Base-by-base conservation (phyloP, 495 filamentous ascomycete genomes). In the Venustampulla echinocandica region DNA sequence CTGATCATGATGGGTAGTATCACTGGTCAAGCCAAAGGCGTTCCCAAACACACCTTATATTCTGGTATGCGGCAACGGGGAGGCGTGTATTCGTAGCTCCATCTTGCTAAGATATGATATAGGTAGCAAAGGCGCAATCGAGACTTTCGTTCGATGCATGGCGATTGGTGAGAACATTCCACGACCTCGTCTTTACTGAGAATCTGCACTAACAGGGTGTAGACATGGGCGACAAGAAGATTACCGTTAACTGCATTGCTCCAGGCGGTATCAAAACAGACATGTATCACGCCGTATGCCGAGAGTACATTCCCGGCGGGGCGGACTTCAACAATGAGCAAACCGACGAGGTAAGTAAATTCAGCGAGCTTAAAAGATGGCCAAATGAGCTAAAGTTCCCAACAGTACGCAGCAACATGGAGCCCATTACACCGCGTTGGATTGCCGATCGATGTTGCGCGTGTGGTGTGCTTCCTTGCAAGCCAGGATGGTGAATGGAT, bases 201-300 rank as follows among this genome's bases (percentile, higher is more conserved):
- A 4, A 4, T 15, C 15, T 7, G 11, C 14, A 3, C 44, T 37
- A 38, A 46, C 84, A 87, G 56, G 76, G 82, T 4, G 69, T 19
- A 13, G 85, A 90, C 60, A 84, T 81, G 55, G 85, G 84, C 21
- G 73, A 74, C 59, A 77, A 77, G 64, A 74, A 77, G 38, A 85
- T 86, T 64, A 90, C 85, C 0, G 84, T 88, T 49, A 90, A 90
- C 50, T 47, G 38, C 28, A 75, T 89, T 35, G 84, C 85, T 0
- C 85, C 85, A 0, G 85, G 82, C n/a, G 85, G 84, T 10, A 78
- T 87, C 64, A 85, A 85, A 74, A 81, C 73, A 33, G 85, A 90
- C 57, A 90, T 89, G 85, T 86, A 77, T 62, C 64, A 75, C 28
- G 68, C 76, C 51, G 80, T 81, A 56, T 71, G 75, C 14, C 76